These are phyloP conservation scores for Dorcoceras hygrometricum DNA, from an alignment of 257 asterid species.

Conservation along the genomic window DNA sequence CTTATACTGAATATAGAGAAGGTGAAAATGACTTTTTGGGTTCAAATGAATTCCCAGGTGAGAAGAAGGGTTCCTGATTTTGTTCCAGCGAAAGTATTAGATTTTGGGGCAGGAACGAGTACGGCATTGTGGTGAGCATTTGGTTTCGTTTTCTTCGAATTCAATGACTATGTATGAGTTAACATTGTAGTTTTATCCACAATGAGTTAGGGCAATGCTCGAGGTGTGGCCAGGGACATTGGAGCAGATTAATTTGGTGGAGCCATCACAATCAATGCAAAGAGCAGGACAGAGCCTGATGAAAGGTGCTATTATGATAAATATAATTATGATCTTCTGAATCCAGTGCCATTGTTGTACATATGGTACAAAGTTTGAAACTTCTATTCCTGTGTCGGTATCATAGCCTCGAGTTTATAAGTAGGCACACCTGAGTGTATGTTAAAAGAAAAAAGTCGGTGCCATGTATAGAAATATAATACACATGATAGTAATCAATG, in stretches of 20 bases:
- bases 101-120: constrained; percentile 99
- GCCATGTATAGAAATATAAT: neutral
- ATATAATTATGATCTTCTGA: constrained; percentile 8
- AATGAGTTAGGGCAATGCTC: constrained; percentile 67
- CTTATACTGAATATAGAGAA: constrained; percentile 12
- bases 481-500: neutral
- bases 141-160: constrained; percentile 9
- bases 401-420: constrained; percentile 8
- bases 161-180: neutral
- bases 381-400: neutral
- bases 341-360: neutral
- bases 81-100: constrained; percentile 78
- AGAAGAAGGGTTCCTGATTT: constrained; percentile 78
- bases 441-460: neutral
- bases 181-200: constrained; percentile 6
- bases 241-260: constrained; percentile 75
- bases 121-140: constrained; percentile 87
- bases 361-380: neutral
- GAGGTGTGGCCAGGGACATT: constrained; percentile 92
- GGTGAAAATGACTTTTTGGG: constrained; percentile 15
- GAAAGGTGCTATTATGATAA: constrained; percentile 46
- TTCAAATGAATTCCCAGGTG: constrained; percentile 46
- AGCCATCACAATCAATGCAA: constrained; percentile 98
- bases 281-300: constrained; percentile 81
- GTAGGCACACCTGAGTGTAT: neutral